Evolutionary conservation across 108 stramenopile genomes (phyloP), one percentile per base, ranked within the genome.

Genomic region (Cyclotella atomus): DNA sequence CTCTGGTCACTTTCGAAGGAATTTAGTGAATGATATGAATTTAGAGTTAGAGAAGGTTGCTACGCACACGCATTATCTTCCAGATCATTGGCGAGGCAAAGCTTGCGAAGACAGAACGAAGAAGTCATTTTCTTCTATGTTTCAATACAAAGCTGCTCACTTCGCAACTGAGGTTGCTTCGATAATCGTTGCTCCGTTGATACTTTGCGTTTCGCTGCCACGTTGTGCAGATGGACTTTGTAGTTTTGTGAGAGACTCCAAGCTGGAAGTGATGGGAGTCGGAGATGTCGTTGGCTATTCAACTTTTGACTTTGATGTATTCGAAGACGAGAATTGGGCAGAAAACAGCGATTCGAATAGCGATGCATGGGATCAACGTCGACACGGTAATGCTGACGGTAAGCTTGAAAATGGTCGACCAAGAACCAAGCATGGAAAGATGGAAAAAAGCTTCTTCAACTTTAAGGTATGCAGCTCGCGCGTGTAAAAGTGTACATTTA

Each of bases 241-340:
- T 63, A 82, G 85, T 44, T 97, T 97, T 79, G 88, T 97, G 28
- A 67, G 85, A 70, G 62, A 86, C 16, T 82, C 87, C 59, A 95
- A 88, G 59, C 79, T 85, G 12, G 89, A 94, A 68, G 86, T 96
- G 16, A 68, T 87, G 1, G 93, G 93, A 24, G 87, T 89, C 23
- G 98, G 98, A 14, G 89, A 96, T 60, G 92, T 97, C 9, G 95
- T 95, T 84, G 94, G 94, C 21, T 97, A 88, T 71, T 81, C 90
- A 20, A 90, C 91, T 8, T 98, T 98, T 81, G 95, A 98, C 76
- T 96, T 98, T 73, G 93, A 95, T 66, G 59, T 67, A 0, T 95
- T 83, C 61, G 81, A 82, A 52, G 93, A 95, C 76, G 90, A 92
- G 60, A 80, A 81, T 46, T 95, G 89, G 89, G 85, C 83, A 19